phyloP scores from a whole-genome alignment of 768 basidiomycete genomes.

The Boletus insuetus region DNA sequence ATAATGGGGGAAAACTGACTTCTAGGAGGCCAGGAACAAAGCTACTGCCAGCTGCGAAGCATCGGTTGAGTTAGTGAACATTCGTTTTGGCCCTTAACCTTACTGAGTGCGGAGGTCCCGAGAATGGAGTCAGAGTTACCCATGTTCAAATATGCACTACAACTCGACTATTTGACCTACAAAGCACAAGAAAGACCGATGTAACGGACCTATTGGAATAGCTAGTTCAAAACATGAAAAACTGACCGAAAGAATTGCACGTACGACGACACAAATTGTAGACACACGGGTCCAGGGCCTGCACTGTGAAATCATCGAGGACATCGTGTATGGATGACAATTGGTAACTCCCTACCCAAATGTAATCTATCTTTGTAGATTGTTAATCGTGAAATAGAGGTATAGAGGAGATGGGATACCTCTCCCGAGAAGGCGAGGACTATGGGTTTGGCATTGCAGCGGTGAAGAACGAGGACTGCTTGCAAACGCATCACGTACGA shows the following conservation, averaged over 20 bases:
- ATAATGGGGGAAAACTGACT: not conserved
- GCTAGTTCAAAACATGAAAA: not conserved
- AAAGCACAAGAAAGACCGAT: not conserved
- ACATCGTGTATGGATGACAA: not conserved
- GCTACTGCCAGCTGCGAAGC: not conserved
- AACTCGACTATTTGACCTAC: not conserved
- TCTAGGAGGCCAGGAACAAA: not conserved
- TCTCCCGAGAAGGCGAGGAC: not conserved
- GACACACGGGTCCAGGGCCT: not conserved
- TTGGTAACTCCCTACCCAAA: not conserved
- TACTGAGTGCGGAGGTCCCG: not conserved
- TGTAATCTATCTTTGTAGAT: not conserved
- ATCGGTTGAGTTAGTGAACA: not conserved
- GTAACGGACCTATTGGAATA: not conserved
- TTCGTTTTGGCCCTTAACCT: not conserved
- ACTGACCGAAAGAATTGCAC: not conserved
- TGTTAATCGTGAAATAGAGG: not conserved
- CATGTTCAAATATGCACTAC: not conserved
- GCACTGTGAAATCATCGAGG: not conserved
- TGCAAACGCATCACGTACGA: not conserved
- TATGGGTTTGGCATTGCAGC: not conserved
- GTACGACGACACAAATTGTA: not conserved
- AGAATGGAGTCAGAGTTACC: not conserved
- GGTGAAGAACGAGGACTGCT: not conserved
- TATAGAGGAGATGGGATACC: not conserved